phyloP scores from a whole-genome alignment of 306 rosid species.

The Ormosia semicastrata region DNA sequence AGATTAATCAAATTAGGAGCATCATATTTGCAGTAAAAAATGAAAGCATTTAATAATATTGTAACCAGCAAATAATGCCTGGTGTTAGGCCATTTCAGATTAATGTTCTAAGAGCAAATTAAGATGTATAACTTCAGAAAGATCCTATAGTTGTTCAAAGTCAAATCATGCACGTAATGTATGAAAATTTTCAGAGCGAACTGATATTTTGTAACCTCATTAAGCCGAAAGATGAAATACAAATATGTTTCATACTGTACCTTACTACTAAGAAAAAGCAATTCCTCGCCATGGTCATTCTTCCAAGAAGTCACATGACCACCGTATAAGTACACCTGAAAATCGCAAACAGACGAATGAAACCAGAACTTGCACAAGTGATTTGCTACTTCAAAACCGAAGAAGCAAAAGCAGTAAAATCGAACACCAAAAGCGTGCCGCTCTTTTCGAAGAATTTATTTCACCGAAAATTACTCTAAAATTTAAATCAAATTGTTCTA shows the following conservation, averaged over 20 bases:
- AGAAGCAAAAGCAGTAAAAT: not conserved
- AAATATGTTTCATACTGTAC: constrained; percentile 25
- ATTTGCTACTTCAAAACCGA: not conserved
- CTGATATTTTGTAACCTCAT: not conserved
- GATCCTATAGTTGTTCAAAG: not conserved
- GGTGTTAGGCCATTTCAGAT: constrained; percentile 4
- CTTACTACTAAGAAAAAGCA: constrained; percentile 75
- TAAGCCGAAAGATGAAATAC: not conserved
- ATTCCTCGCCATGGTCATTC: constrained; percentile 75
- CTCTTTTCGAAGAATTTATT: not conserved
- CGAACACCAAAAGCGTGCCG: not conserved
- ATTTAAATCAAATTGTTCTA: not conserved
- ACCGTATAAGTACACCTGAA: constrained; percentile 79
- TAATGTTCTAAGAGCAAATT: not conserved
- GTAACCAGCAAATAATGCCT: not conserved
- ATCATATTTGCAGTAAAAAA: not conserved
- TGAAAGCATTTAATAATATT: not conserved
- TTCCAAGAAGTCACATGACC: constrained; percentile 93
- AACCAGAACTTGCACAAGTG: not conserved
- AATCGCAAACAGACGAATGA: constrained; percentile 3
- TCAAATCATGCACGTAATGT: not conserved
- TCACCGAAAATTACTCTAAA: not conserved
- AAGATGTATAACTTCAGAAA: not conserved
- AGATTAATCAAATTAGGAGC: not conserved
- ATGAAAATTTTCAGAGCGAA: not conserved